Evolutionary conservation across 805 yeast genomes (phyloP), one percentile per base, ranked within the genome.

Genomic region (Nematodospora valgi): DNA sequence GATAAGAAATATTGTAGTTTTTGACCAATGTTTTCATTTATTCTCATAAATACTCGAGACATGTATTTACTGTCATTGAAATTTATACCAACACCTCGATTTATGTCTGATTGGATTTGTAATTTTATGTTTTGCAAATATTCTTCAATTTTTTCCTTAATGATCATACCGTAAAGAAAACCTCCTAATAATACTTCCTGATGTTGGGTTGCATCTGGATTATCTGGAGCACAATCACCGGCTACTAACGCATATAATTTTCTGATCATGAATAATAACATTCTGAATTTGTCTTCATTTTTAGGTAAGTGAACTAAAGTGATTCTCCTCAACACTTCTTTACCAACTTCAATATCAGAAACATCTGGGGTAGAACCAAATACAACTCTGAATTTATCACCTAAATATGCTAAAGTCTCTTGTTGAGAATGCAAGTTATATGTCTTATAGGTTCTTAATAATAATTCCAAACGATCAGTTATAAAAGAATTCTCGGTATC

Each of bases 171-270:
- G 51, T 87, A 93, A 37, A 93, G 70, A 75, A 93, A 86, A 11
- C 98, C 98, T 45, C 98, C 98, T 38, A 93, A 73, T 44, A 93
- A 66, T 21, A 93, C 86, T 66, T 93, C 98, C 66, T 93, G 98
- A 71, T 93, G 97, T 71, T 93, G 98, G 7, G 96, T 86, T 32
- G 98, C 95, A 80, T 93, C 98, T 58, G 98, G 98, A 65, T 93
- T 93, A 62, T 93, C 98, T 12, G 96, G 91, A 35, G 89, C 70
- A 62, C 97, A 91, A 57, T 91, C 96, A 41, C 97, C 97, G 23
- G 96, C 96, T 29, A 91, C 98, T 45, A 93, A 73, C 0, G 98
- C 75, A 59, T 93, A 93, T 42, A 93, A 74, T 64, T 93, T 93
- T 72, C 98, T 79, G 52, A 93, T 81, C 98, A 93, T 93, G 65